Evolutionary conservation across 495 filamentous ascomycete species (phyloP), one percentile per base, ranked within the genome.

Genomic region (Trichoderma erinaceum): DNA sequence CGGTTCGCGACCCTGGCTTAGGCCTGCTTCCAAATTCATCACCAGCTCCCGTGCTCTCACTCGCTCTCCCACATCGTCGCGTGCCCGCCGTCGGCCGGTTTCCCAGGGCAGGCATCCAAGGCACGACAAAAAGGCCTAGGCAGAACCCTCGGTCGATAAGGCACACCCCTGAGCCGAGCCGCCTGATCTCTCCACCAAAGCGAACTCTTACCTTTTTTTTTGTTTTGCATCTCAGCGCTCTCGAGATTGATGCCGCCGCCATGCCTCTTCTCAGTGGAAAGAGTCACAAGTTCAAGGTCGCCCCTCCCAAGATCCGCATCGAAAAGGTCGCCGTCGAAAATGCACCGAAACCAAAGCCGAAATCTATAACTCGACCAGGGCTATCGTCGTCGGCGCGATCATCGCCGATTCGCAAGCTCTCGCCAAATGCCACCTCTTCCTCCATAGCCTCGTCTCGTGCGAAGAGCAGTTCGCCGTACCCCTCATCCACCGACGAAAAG

Each of bases 391-490:
- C 64, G 18, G 35, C 43, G 27, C 43, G 69, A 65, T 38, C 41
- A 61, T 58, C 44, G 4, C 27, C 52, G 6, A 46, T 27, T 8
- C 46, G 56, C 21, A 25, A 27, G 58, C n/a, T 50, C 66, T 74
- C 73, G 10, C 71, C 74, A 27, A 72, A 72, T 41, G 56, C 56
- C 13, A 11, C 56, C 25, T 29, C 25, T 12, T 23, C 56, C 12
- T 61, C 56, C 5, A 25, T 25, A 21, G 23, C 25, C 32, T 63
- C 72, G 25, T 68, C 71, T 64, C 74, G 74, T 23, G 68, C 70
- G 11, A 74, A 74, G 65, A 78, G 76, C 75, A 66, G 71, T 63
- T 78, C 76, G 63, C 76, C 76, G 0, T 76, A 76, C 56, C 76
- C 71, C 29, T 76, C 76, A 41, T 74, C 73, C 2, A 71, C 74